Evolutionary conservation across 2,329 filamentous ascomycete genomes (phyloP).

Genomic region (Orbilia javanica): DNA sequence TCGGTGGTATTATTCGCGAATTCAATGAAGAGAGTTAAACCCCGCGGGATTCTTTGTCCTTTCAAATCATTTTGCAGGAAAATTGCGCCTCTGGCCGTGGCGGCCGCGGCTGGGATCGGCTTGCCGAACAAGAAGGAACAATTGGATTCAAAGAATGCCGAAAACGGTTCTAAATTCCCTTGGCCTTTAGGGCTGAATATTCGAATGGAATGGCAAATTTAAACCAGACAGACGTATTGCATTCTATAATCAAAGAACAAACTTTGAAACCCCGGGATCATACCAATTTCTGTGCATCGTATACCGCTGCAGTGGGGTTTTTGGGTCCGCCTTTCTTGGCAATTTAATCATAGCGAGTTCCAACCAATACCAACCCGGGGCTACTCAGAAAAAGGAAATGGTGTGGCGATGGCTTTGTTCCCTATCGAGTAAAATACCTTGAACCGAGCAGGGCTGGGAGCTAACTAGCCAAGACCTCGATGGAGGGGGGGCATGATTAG

Average conservation of each 20-base stretch:
- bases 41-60: background rate
- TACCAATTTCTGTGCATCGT: no score
- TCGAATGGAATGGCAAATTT: no score
- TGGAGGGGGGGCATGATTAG: no score
- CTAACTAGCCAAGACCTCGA: background rate
- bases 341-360: no score
- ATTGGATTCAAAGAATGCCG: background rate
- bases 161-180: background rate
- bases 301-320: no score
- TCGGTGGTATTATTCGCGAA: background rate
- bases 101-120: no score
- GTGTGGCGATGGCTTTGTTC: no score
- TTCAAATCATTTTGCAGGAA: background rate
- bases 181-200: background rate
- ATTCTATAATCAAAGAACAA: background rate
- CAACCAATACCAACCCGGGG: no score
- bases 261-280: background rate
- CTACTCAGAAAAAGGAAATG: conserved; percentile 31
- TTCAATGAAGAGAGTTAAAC: background rate
- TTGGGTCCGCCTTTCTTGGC: no score
- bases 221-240: no score
- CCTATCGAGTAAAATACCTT: no score
- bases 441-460: conserved; percentile 33
- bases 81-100: background rate
- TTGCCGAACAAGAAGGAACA: no score